Evolutionary conservation across 2,329 filamentous ascomycete genomes (phyloP), one percentile per base, ranked within the genome.

Genomic region (Claviceps cyperi): DNA sequence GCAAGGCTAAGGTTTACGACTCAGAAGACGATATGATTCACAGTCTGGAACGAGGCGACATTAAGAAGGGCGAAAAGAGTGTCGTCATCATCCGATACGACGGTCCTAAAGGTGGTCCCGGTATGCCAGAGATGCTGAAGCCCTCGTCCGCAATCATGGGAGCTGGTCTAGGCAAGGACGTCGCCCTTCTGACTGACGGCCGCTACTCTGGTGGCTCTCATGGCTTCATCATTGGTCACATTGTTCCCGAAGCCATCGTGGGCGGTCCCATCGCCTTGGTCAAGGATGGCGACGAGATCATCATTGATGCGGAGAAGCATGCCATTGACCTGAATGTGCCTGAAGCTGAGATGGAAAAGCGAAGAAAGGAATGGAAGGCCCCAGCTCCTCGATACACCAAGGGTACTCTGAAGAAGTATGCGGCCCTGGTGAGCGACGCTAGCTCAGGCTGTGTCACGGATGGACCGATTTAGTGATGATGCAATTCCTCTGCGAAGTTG

Each of bases 71-170:
- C 55, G 86, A 94, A 67, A 92, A 94, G 68, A 83, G 91, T 1
- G 90, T 95, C 32, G 78, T 94, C 48, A 81, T 95, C 50, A 91
- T 96, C 59, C 85, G 90, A 48, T 95, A 95, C 65, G 90, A 95
- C 64, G 90, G 90, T 0, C 90, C 90, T 53, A 94, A 91, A 70
- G 90, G 90, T 56, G 90, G 90, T 0, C 90, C 90, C 1, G 90
- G 90, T 51, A 96, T 96, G 84, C 90, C 89, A 35, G 90, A 96
- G 70, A 91, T 94, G 75, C 73, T 96, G 54, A 94, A 94, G 73
- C 87, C 90, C n/a, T 86, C 80, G 49, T 89, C 86, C 0, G 87
- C 89, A 47, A 85, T 96, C 61, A 95, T 95, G 87, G 90, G 90
- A 49, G 87, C 88, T 5, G 85, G 84, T 38, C 77, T 96, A 43